These are phyloP conservation scores for Scenedesmus sp. DNA, from an alignment of 163 green algal genomes.

Conservation along the genomic window DNA sequence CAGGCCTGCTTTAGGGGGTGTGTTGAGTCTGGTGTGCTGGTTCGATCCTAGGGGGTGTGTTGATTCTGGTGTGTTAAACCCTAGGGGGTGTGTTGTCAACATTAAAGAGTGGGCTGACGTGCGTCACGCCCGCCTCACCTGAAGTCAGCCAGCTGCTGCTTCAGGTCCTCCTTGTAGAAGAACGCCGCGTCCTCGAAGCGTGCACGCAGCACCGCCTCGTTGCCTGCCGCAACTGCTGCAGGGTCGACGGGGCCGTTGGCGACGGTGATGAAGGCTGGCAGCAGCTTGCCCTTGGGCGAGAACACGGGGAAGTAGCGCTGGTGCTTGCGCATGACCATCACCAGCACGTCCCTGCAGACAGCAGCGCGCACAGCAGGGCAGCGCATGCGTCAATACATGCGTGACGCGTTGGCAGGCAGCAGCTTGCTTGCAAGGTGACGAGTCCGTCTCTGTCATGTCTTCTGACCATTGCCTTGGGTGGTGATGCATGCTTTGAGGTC, in stretches of 20 bases:
- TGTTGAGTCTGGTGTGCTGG: too few species aligned
- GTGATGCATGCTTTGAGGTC: too few species aligned
- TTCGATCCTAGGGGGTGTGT: too few species aligned
- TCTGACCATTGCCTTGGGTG: too few species aligned
- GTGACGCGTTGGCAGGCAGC: not conserved
- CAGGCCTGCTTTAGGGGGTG: too few species aligned
- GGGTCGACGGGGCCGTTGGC: conserved; percentile 93
- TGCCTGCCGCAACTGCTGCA: conserved; percentile 75
- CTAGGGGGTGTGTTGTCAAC: too few species aligned
- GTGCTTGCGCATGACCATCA: conserved; percentile 99
- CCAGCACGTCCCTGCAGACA: conserved; percentile 89
- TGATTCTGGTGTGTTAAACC: too few species aligned
- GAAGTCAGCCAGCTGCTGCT: conserved; percentile 81
- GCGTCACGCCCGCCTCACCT: too few species aligned
- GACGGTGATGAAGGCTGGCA: conserved; percentile 95
- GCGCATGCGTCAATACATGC: not conserved
- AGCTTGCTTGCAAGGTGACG: too few species aligned
- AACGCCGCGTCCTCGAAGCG: conserved; percentile 98
- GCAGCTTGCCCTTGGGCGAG: conserved; percentile 71
- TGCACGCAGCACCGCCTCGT: conserved; percentile 93
- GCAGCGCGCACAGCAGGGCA: too few species aligned
- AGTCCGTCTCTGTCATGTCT: too few species aligned
- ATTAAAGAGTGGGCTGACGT: too few species aligned
- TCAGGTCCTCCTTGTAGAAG: conserved; percentile 95
- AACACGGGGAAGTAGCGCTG: conserved; percentile 99